phyloP scores from a whole-genome alignment of 148 eudicot genomes.

The Arbutus unedo region DNA sequence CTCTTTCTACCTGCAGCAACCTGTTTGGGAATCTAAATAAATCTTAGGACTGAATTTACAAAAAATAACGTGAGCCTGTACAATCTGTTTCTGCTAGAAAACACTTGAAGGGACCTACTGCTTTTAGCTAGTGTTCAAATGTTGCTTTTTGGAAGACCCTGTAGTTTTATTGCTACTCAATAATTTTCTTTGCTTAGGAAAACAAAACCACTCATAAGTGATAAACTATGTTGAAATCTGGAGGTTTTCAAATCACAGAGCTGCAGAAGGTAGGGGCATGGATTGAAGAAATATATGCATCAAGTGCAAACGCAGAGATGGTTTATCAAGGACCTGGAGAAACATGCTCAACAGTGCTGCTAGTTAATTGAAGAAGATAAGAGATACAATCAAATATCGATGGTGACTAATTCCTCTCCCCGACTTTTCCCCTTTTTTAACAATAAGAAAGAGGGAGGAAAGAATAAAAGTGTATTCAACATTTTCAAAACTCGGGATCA shows the following conservation, averaged over 20 bases:
- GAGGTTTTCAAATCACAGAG: not conserved
- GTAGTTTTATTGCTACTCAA: not conserved
- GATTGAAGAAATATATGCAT: no score
- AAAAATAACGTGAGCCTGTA: not conserved
- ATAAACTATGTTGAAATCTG: not conserved
- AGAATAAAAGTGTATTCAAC: no score
- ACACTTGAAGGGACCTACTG: not conserved
- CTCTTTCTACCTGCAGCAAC: not conserved
- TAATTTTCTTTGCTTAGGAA: not conserved
- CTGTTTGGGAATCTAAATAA: not conserved
- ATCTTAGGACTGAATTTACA: not conserved
- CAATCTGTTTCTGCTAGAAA: not conserved
- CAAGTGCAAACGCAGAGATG: not conserved
- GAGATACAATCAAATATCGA: no score
- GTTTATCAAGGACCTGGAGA: not conserved
- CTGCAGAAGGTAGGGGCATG: no score
- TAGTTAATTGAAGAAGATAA: not conserved
- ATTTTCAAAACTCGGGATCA: no score
- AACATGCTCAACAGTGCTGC: not conserved
- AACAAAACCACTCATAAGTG: not conserved
- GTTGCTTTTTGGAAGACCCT: not conserved
- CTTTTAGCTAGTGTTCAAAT: not conserved
- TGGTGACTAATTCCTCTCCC: no score
- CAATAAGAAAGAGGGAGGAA: no score
- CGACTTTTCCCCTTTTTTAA: no score